Percentiles rank a stretch among this genome's conserved stretches.
These are phyloP conservation scores for Miscanthus lutarioriparius DNA, from an alignment of 176 grass and related monocot species.

Conservation along the genomic window DNA sequence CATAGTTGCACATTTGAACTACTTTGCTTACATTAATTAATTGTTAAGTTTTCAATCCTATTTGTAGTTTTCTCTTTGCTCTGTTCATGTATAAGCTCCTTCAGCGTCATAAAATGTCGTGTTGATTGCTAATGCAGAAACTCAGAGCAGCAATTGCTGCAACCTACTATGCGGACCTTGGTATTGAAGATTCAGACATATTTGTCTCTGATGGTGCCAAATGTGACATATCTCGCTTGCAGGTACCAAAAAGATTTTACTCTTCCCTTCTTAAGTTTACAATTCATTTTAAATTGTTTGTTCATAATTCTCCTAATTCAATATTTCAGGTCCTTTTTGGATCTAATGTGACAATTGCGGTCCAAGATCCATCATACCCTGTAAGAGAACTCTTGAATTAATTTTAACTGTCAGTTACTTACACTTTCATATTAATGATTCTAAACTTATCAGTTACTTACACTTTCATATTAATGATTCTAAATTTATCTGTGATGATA, in stretches of 20 bases:
- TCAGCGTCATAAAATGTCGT: constrained; percentile 4
- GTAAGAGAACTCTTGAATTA: constrained; percentile 44
- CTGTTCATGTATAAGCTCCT: not conserved
- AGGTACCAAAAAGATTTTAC: constrained; percentile 45
- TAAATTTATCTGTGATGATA: not conserved
- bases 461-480: not conserved
- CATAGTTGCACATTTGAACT: not conserved
- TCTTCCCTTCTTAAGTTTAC: not conserved
- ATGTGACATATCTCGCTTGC: constrained; percentile 97
- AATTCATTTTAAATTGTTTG: not conserved
- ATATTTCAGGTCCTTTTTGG: constrained; percentile 82
- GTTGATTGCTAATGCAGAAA: constrained; percentile 60
- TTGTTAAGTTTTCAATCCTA: not conserved
- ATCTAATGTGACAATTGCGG: constrained; percentile 77
- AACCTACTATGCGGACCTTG: constrained; percentile 86
- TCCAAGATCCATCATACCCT: constrained; percentile 97
- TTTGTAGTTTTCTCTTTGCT: not conserved
- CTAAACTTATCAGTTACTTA: not conserved
- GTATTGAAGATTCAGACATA: constrained; percentile 83
- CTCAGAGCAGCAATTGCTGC: constrained; percentile 77
- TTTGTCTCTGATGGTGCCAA: constrained; percentile 99
- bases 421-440: not conserved
- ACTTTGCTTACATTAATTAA: not conserved
- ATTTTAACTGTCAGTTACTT: not conserved
- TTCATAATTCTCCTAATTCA: constrained; percentile 24